Conservation (phyloP, 768 basidiomycete genomes). For the Myochromella boudieri region DNA sequence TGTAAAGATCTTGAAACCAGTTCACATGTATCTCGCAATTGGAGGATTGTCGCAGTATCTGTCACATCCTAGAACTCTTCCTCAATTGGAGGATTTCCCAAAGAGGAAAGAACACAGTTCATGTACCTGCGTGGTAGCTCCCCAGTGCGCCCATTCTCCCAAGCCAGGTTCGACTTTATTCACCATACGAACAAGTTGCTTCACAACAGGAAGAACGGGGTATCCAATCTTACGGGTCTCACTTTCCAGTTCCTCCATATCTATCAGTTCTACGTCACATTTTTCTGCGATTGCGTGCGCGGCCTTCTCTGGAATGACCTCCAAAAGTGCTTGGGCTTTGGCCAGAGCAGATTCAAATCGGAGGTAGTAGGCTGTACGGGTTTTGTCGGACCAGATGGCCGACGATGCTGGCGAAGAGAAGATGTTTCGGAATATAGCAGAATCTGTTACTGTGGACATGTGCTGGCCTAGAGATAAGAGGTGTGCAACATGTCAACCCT, state of each 20-base stretch:
- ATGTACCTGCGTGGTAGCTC: constrained; percentile 46
- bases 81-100: neutral
- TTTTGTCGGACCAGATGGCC: constrained; percentile 40
- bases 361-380: constrained; percentile 32
- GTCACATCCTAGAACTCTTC: constrained; percentile 39
- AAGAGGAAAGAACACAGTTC: neutral
- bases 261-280: constrained; percentile 35
- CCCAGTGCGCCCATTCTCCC: constrained; percentile 50
- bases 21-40: constrained; percentile 37
- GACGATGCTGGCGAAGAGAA: constrained; percentile 39
- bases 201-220: constrained; percentile 43
- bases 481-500: too few species aligned
- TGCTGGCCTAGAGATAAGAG: constrained; percentile 1
- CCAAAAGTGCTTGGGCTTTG: constrained; percentile 35
- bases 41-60: constrained; percentile 45
- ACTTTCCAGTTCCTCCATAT: constrained; percentile 35
- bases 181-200: constrained; percentile 39
- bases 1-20: constrained; percentile 29
- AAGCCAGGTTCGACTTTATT: constrained; percentile 31
- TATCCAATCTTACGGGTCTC: constrained; percentile 45
- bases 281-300: constrained; percentile 32
- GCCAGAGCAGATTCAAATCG: constrained; percentile 33
- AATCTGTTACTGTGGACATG: constrained; percentile 35
- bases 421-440: constrained; percentile 36
- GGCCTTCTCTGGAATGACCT: constrained; percentile 38